phyloP scores from a whole-genome alignment of 208 protist species.

The Crithidia bombi region DNA sequence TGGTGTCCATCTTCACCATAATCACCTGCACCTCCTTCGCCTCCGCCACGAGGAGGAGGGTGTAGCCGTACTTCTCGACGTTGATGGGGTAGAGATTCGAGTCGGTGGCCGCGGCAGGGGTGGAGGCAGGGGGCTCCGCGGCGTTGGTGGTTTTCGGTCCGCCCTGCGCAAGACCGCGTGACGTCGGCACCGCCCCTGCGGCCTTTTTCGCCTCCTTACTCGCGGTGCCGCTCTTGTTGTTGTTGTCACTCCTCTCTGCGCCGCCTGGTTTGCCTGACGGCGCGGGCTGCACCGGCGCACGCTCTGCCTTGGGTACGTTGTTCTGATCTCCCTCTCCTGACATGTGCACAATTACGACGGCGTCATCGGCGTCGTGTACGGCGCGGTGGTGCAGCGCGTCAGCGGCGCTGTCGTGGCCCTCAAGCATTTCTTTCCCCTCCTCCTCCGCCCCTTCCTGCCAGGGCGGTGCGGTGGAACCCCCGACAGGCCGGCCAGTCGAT shows the following conservation, averaged over 20 bases:
- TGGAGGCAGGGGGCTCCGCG: neutral
- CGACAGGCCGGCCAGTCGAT: neutral
- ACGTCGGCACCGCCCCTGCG: neutral
- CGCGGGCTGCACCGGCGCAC: neutral
- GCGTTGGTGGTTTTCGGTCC: neutral
- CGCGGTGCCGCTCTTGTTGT: neutral
- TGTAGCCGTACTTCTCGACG: slow-evolving; percentile 85
- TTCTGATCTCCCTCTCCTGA: slow-evolving; percentile 3
- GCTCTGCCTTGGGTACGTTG: slow-evolving; percentile 3
- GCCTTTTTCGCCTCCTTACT: neutral
- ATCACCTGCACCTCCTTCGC: slow-evolving; percentile 78
- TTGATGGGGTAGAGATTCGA: slow-evolving; percentile 55
- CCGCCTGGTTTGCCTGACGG: neutral
- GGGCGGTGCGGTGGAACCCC: neutral
- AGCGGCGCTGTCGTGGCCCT: neutral
- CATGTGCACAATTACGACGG: slow-evolving; percentile 25
- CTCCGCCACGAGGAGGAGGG: slow-evolving; percentile 54
- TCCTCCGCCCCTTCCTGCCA: neutral
- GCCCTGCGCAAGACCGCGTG: slow-evolving; percentile 1
- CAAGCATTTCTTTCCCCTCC: slow-evolving; percentile 6
- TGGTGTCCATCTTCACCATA: slow-evolving; percentile 62
- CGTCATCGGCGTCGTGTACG: neutral
- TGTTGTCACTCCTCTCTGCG: neutral
- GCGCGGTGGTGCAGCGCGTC: neutral
- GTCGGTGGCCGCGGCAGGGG: slow-evolving; percentile 3